Base-by-base conservation (phyloP, 2,329 filamentous ascomycete species). In the Hymenotorrendiella dingleyae region DNA sequence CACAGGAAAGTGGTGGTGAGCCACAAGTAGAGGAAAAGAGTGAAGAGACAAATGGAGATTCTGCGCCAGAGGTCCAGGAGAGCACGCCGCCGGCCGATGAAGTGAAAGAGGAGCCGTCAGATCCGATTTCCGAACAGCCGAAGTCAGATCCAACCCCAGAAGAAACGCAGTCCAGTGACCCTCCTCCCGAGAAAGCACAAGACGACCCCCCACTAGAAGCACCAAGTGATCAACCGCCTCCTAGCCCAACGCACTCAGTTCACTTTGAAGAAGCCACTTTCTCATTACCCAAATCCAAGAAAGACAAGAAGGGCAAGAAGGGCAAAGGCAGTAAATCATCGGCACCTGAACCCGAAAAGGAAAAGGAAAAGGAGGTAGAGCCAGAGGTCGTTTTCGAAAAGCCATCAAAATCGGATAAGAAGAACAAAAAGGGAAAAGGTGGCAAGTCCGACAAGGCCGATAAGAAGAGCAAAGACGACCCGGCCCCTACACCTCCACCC, bases 381-480 rank as follows among this genome's bases (percentile, higher is more conserved):
- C n/a, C n/a, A n/a, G n/a, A n/a, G n/a, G n/a, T n/a, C n/a, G n/a
- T n/a, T n/a, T n/a, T n/a, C 12, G 39, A 47, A 19, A 41, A 28
- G 26, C 17, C 32, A 11, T 12, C 27, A n/a, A 35, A 44, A 23
- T 16, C 34, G 2, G 26, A 40, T 4, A 30, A 17, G 32, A 44
- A 44, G 36, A 22, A 17, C 30, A 40, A 40, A 20, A 29, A 43
- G 16, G 27, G 20, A 8, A 40, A 32, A 17, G 28, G 28, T 14
- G 22, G 34, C 22, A n/a, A 38, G 29, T 19, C 16, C n/a, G 40
- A 40, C 10, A 48, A 37, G 7, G 36, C 24, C 17, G 45, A 47
- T 40, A 53, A 50, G 29, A 46, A 41, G 10, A 54, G 49, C 21
- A 50, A 51, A 27, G 48, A 43, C 17, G 40, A 45, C n/a, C n/a